phyloP scores from a whole-genome alignment of 2,329 filamentous ascomycete species.

The Eutypa lata region DNA sequence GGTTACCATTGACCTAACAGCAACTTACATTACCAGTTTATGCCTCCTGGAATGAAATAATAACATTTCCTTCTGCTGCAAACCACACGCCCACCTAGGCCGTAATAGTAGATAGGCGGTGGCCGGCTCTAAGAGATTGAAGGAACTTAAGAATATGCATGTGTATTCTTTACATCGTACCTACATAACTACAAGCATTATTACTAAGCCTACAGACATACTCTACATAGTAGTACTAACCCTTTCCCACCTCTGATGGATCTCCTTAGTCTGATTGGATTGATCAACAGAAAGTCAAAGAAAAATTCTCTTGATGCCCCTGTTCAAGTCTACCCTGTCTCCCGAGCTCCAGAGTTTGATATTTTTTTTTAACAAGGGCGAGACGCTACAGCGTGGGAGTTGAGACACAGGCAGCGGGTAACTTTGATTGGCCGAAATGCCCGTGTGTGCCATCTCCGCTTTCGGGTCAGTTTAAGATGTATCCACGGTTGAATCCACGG shows the following conservation, averaged over 20 bases:
- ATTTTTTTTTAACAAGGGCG: not conserved
- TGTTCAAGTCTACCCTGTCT: slow-evolving; percentile 4
- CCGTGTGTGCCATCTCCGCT: slow-evolving; percentile 23
- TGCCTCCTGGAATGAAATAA: too few species aligned
- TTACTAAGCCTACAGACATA: too few species aligned
- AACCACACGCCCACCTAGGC: too few species aligned
- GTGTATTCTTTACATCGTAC: too few species aligned
- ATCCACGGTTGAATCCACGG: not conserved
- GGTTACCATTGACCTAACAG: too few species aligned
- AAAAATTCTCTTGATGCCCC: slow-evolving; percentile 12
- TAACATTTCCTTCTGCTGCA: too few species aligned
- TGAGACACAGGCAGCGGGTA: not conserved
- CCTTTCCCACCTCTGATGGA: not conserved
- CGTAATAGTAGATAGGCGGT: too few species aligned
- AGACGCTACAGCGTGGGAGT: slow-evolving; percentile 11
- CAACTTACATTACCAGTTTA: too few species aligned
- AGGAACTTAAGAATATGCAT: too few species aligned
- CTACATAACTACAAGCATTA: too few species aligned
- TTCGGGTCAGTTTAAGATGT: slow-evolving; percentile 18
- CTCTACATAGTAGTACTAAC: too few species aligned
- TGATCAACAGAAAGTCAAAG: slow-evolving; percentile 2
- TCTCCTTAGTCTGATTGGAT: not conserved
- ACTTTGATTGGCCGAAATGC: slow-evolving; percentile 16
- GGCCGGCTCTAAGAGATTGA: too few species aligned
- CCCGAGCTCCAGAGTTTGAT: not conserved